phyloP scores from a whole-genome alignment of 1,139 yeast genomes.

The Sporopachydermia cereana region DNA sequence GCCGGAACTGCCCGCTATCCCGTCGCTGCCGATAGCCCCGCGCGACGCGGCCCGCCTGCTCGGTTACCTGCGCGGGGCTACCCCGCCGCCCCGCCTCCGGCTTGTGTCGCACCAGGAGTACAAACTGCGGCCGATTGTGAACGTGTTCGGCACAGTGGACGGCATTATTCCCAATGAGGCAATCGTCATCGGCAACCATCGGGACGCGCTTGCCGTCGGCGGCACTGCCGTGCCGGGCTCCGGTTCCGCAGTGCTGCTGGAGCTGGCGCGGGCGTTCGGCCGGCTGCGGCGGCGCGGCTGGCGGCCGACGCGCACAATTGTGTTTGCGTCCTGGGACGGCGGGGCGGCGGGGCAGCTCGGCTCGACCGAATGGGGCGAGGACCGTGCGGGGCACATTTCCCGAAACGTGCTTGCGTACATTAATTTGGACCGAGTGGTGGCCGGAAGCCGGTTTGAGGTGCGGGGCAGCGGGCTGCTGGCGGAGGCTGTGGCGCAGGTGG shows the following conservation, averaged over 20 bases:
- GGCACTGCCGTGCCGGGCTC: conserved; percentile 36
- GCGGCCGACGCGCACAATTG: conserved; percentile 44
- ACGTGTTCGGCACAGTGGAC: conserved; percentile 35
- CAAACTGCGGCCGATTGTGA: conserved; percentile 27
- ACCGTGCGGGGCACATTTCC: conserved; percentile 21
- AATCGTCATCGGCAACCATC: conserved; percentile 35
- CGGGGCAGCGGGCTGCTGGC: conserved; percentile 32
- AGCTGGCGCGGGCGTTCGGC: conserved; percentile 33
- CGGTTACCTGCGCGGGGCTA: conserved; percentile 29
- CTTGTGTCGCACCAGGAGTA: conserved; percentile 28
- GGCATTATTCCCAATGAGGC: conserved; percentile 38
- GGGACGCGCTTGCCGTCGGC: conserved; percentile 32
- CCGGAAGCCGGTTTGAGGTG: conserved; percentile 30
- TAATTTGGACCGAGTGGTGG: conserved; percentile 34
- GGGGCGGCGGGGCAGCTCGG: conserved; percentile 35
- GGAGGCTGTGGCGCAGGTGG: conserved; percentile 22
- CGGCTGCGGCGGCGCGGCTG: conserved; percentile 33
- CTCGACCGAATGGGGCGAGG: conserved; percentile 37
- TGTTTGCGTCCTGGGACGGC: conserved; percentile 41
- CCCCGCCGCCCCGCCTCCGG: conserved; percentile 20
- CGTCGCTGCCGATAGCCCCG: conserved; percentile 28
- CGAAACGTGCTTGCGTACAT: conserved; percentile 31
- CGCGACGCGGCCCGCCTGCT: conserved; percentile 29
- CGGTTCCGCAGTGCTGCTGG: conserved; percentile 33
- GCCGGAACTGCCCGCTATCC: conserved; percentile 30